A percentile compares a stretch with the other conserved stretches of the same genome.
phyloP scores from a whole-genome alignment of 1,139 yeast genomes.

The Arxiozyma slooffiae region DNA sequence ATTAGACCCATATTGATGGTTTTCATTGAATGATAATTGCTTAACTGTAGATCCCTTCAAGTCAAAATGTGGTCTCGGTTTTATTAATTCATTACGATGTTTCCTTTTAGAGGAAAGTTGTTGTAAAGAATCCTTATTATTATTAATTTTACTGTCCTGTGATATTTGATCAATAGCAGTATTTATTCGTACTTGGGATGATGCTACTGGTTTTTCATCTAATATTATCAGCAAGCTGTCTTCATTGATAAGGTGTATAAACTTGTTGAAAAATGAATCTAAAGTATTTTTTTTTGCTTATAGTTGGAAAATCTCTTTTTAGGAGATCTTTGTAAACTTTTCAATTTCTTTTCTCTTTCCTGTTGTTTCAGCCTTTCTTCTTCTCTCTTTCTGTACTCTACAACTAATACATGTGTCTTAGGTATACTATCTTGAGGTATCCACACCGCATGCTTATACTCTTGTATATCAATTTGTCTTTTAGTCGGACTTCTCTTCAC shows the following conservation, averaged over 20 bases:
- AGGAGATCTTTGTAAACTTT: slow-evolving; percentile 5
- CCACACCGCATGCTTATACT: slow-evolving; percentile 19
- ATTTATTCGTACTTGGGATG: not conserved
- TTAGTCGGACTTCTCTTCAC: slow-evolving; percentile 14
- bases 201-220: slow-evolving; percentile 9
- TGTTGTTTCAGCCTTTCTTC: not conserved
- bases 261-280: slow-evolving; percentile 18
- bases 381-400: slow-evolving; percentile 9
- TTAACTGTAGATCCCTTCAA: not conserved
- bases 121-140: not conserved
- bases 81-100: not conserved
- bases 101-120: not conserved
- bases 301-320: slow-evolving; percentile 7
- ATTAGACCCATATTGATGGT: not conserved
- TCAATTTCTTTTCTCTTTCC: not conserved
- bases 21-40: slow-evolving; percentile 1
- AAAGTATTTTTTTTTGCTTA: slow-evolving; percentile 21
- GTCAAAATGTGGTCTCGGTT: not conserved
- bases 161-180: not conserved
- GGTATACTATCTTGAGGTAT: slow-evolving; percentile 20
- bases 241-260: slow-evolving; percentile 16
- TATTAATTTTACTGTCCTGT: not conserved
- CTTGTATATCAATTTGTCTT: slow-evolving; percentile 15
- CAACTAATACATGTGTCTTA: slow-evolving; percentile 10
- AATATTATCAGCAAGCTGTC: slow-evolving; percentile 19